Percentiles rank a stretch among this genome's conserved stretches.
Conservation (phyloP, 106 monocot genomes). For the Dendrobium catenatum region DNA sequence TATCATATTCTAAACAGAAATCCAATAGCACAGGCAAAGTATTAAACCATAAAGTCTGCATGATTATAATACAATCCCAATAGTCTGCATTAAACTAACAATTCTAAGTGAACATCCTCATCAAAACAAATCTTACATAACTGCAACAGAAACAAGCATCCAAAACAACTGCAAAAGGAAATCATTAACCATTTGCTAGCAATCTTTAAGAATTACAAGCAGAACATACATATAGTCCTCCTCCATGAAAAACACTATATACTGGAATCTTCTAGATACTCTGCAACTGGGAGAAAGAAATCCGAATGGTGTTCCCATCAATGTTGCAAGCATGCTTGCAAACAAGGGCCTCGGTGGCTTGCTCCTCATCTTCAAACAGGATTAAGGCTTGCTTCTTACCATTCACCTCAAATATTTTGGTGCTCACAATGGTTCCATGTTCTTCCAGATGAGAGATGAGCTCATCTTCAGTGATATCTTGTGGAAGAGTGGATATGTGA, state of each 20-base stretch:
- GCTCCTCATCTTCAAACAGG: conserved; percentile 52
- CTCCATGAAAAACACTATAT: not conserved
- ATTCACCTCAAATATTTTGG: conserved; percentile 48
- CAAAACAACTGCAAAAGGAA: not conserved
- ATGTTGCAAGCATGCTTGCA: conserved; percentile 54
- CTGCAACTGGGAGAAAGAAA: conserved; percentile 67
- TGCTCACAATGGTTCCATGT: conserved; percentile 40
- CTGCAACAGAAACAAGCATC: not conserved
- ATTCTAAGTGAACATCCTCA: not conserved
- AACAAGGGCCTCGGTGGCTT: conserved; percentile 60
- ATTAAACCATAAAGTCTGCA: not conserved
- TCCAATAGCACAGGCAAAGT: not conserved
- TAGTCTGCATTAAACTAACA: not conserved
- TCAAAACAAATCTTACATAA: not conserved
- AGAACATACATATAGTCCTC: not conserved
- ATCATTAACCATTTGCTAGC: not conserved
- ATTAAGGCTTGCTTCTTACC: conserved; percentile 60
- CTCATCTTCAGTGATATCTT: conserved; percentile 46
- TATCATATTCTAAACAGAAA: not conserved
- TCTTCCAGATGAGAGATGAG: conserved; percentile 45
- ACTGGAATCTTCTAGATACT: conserved; percentile 20
- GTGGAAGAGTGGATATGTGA: conserved; percentile 50
- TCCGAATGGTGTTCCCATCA: conserved; percentile 35
- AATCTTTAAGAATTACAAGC: not conserved
- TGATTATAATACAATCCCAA: not conserved